Evolutionary conservation across 331 rosid genomes (phyloP), one percentile per base, ranked within the genome.

Genomic region (Rosa hybrid): DNA sequence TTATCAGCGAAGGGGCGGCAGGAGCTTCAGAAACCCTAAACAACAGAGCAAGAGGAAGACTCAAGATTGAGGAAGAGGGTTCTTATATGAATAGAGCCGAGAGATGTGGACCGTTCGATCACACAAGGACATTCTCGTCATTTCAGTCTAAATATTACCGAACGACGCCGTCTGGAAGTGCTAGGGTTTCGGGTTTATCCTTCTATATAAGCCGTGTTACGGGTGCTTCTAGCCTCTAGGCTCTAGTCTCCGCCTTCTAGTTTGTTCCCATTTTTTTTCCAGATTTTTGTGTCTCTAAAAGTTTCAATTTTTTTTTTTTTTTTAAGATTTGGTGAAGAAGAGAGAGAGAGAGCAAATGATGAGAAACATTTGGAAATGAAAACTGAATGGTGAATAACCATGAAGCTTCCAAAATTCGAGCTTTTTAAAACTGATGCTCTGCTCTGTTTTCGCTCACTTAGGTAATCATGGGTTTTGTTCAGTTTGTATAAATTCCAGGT

Each of bases 381-480:
- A 59, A 44, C 79, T 62, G 71, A 76, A 25, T 62, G 79, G 79
- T 25, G 45, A 76, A 45, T 67, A 76, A 42, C 71, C 79, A 76
- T 76, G 79, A 76, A 76, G 79, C 45, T 75, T 76, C 79, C 71
- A 76, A 76, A 76, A 76, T 13, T 60, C 79, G 79, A 76, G 79
- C 71, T 60, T 76, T 76, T 62, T 76, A 76, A 76, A 76, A 62
- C 79, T 76, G 79, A 62, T 76, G 79, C 79, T 76, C 77, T 16
- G 27, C 23, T 69, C 23, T 41, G 20, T 39, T 17, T n/a, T 46
- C 4, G 0, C 49, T 16, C 12, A 25, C 27, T 39, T 39, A 4
- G 11, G 4, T 5, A 11, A 53, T 56, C 25, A 56, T 4, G 14
- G 23, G 12, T 17, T 25, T 14, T 14, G 8, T 50, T 27, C 11